These are phyloP conservation scores for Lepidium sativum DNA, from an alignment of 345 rosid genomes.

Conservation along the genomic window DNA sequence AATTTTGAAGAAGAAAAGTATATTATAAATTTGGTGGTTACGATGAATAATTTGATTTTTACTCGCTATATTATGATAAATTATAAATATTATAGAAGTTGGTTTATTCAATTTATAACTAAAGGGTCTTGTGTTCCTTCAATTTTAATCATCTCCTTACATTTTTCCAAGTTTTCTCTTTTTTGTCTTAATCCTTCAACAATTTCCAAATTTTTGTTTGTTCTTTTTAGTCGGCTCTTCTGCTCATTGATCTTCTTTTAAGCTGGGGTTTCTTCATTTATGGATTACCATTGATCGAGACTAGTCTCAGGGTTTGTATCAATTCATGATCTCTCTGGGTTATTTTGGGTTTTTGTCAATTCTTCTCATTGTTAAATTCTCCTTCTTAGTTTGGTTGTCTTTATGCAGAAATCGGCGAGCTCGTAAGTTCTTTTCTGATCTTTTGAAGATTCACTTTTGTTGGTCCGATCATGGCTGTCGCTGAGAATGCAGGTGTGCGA, in stretches of 20 bases:
- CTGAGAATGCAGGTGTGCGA: conserved; percentile 81
- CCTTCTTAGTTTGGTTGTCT: not conserved
- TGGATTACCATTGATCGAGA: conserved; percentile 39
- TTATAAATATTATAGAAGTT: no score
- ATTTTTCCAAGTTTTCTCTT: not conserved
- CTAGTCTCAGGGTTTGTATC: conserved; percentile 29
- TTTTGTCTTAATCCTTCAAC: not conserved
- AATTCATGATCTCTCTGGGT: not conserved
- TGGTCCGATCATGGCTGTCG: conserved; percentile 73
- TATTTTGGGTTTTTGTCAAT: not conserved
- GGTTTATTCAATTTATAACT: not conserved
- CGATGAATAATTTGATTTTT: no score
- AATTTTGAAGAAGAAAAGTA: not conserved
- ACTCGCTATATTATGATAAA: no score
- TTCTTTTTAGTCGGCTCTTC: conserved; percentile 19
- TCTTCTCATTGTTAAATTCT: conserved; percentile 1
- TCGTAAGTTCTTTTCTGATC: conserved; percentile 14
- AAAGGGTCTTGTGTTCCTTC: conserved; percentile 4
- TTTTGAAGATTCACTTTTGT: not conserved
- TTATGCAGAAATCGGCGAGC: conserved; percentile 26
- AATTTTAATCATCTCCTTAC: conserved; percentile 3
- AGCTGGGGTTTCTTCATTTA: conserved; percentile 19
- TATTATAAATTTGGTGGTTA: no score
- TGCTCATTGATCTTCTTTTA: conserved; percentile 22
- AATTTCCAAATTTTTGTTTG: not conserved